Conservation (phyloP, 331 rosid genomes). For the Cydonia oblonga region DNA sequence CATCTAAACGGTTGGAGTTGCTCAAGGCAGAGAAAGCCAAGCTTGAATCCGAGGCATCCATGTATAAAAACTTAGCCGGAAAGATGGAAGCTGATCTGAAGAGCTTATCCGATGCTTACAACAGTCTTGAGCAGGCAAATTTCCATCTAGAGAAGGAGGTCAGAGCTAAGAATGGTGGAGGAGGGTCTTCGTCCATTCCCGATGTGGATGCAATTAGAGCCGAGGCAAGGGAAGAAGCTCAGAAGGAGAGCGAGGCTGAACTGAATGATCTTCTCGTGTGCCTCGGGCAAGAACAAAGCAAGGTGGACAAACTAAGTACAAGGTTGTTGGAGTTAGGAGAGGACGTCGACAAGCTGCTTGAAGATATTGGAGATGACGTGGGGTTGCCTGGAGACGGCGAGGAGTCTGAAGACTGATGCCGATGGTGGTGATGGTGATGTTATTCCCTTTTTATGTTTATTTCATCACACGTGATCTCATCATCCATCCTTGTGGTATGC, state of each 20-base stretch:
- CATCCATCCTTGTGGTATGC: neutral
- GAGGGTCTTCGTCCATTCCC: conserved; percentile 18
- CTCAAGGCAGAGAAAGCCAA: conserved; percentile 67
- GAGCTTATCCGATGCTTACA: conserved; percentile 87
- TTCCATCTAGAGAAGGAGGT: conserved; percentile 48
- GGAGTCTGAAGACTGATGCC: conserved; percentile 30
- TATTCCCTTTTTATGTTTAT: neutral
- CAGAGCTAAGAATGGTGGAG: conserved; percentile 42
- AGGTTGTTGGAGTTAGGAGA: conserved; percentile 85
- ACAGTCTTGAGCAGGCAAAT: conserved; percentile 84
- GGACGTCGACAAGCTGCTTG: conserved; percentile 71
- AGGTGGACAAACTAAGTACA: conserved; percentile 57
- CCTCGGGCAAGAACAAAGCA: conserved; percentile 96
- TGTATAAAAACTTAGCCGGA: conserved; percentile 55
- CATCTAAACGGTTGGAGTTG: conserved; percentile 56
- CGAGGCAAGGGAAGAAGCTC: conserved; percentile 91
- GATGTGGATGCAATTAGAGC: conserved; percentile 71
- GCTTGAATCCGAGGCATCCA: conserved; percentile 55
- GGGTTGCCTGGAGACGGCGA: conserved; percentile 44
- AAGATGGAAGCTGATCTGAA: conserved; percentile 82
- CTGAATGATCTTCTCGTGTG: conserved; percentile 87
- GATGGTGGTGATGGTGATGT: neutral
- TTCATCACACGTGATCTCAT: neutral
- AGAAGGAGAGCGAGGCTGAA: conserved; percentile 83
- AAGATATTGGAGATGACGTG: conserved; percentile 69